phyloP scores from a whole-genome alignment of 176 grass and related monocot species.

The Secale cereale region DNA sequence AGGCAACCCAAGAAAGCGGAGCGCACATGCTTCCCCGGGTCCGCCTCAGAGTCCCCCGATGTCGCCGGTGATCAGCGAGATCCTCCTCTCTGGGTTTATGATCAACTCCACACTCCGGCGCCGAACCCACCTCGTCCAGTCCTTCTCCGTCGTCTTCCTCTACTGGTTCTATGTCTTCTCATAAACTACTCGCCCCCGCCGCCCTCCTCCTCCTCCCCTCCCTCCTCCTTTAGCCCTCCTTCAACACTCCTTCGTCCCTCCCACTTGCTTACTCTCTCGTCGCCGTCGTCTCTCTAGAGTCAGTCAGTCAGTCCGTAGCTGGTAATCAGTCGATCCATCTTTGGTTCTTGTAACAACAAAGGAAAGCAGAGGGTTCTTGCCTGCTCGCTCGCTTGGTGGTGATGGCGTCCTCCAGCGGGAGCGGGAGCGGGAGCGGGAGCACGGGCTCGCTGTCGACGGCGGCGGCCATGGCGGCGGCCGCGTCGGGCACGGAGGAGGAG shows the following conservation, averaged over 20 bases:
- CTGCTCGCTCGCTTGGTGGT: background rate
- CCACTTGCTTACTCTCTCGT: background rate
- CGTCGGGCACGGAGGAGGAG: constrained; percentile 48
- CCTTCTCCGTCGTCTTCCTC: constrained; percentile 98
- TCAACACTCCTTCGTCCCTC: background rate
- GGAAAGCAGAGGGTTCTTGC: background rate
- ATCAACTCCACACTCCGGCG: constrained; percentile 95
- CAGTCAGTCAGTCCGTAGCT: background rate
- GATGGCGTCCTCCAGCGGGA: constrained; percentile 90
- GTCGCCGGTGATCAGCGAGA: constrained; percentile 98
- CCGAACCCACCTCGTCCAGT: constrained; percentile 91
- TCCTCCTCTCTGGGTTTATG: constrained; percentile 99
- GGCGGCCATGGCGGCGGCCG: constrained; percentile 29
- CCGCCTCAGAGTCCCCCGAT: constrained; percentile 64
- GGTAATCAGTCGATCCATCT: background rate
- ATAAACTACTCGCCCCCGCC: constrained; percentile 42
- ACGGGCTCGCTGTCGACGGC: constrained; percentile 33
- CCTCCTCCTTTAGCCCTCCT: background rate
- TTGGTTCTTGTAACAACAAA: background rate
- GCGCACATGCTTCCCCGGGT: constrained; percentile 63
- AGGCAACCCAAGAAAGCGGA: background rate
- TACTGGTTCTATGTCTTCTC: constrained; percentile 99
- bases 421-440: constrained; percentile 44
- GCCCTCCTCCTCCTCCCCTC: background rate
- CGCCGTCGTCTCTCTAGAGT: constrained; percentile 8